phyloP scores from a whole-genome alignment of 768 basidiomycete genomes.

The Leccinum variicolor region DNA sequence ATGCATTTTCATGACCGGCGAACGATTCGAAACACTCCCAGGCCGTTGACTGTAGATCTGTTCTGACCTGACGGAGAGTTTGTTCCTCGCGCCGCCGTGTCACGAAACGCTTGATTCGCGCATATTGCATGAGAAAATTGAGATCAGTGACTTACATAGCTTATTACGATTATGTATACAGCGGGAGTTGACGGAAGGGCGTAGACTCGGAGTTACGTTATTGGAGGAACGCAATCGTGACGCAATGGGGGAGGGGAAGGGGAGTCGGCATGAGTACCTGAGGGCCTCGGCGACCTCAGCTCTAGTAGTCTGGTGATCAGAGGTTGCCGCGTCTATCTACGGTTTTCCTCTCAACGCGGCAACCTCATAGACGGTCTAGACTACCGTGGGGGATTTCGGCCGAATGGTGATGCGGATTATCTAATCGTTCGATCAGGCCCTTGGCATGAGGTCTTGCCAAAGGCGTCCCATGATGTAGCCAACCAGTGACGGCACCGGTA shows the following conservation, averaged over 20 bases:
- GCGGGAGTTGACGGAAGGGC: background rate
- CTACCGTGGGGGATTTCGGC: slow-evolving; percentile 1
- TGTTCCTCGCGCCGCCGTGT: background rate
- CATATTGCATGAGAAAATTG: background rate
- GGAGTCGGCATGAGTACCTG: too few relatives aligned
- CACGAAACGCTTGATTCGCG: slow-evolving; percentile 4
- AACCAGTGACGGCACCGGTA: slow-evolving; percentile 1
- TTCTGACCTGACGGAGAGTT: background rate
- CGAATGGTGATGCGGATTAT: slow-evolving; percentile 3
- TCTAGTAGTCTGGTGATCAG: too few relatives aligned
- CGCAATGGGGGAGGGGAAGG: background rate
- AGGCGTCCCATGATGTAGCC: too few relatives aligned
- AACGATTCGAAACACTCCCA: background rate
- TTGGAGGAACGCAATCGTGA: background rate
- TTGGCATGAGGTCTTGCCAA: background rate
- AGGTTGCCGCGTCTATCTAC: too few relatives aligned
- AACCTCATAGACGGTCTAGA: too few relatives aligned
- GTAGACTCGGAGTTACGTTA: background rate
- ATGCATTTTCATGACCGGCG: background rate
- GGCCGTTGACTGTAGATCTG: background rate
- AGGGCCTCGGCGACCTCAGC: too few relatives aligned
- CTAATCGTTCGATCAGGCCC: background rate
- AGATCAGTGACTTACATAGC: background rate
- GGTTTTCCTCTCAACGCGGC: too few relatives aligned
- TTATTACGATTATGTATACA: background rate